phyloP scores from a whole-genome alignment of 2,329 filamentous ascomycete species.

The Diaporthe citrichinensis region DNA sequence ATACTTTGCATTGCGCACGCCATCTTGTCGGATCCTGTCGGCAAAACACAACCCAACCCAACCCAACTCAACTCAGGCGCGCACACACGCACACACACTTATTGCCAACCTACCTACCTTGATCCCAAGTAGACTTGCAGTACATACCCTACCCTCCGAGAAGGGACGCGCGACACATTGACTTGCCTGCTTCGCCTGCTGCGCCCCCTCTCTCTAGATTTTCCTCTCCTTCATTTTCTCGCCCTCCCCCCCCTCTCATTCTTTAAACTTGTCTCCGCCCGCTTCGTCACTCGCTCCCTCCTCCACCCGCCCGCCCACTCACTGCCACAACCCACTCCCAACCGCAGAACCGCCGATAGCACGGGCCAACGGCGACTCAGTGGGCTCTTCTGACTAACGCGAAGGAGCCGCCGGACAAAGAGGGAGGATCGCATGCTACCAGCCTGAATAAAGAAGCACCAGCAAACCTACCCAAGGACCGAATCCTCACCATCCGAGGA shows the following conservation, averaged over 20 bases:
- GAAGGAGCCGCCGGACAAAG: constrained; percentile 35
- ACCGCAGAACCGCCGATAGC: constrained; percentile 35
- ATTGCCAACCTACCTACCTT: background rate
- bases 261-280: constrained; percentile 29
- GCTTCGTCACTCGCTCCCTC: constrained; percentile 26
- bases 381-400: constrained; percentile 31
- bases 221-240: background rate
- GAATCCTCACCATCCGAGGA: constrained; percentile 17
- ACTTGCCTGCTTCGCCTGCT: constrained; percentile 19
- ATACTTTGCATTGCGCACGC: constrained; percentile 23
- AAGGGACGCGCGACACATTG: constrained; percentile 16
- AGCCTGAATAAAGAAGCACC: constrained; percentile 33
- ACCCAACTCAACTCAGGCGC: constrained; percentile 16
- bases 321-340: constrained; percentile 28
- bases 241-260: background rate
- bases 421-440: constrained; percentile 21
- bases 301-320: constrained; percentile 19
- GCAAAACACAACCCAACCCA: constrained; percentile 18
- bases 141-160: background rate
- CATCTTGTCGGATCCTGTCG: constrained; percentile 34
- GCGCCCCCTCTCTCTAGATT: constrained; percentile 2
- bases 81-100: background rate
- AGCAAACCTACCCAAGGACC: constrained; percentile 9
- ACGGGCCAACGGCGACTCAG: constrained; percentile 36
- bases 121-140: constrained; percentile 26